Base-by-base conservation (phyloP, 192 early-diverging fungal genomes). In the Backusella tarrabulga region DNA sequence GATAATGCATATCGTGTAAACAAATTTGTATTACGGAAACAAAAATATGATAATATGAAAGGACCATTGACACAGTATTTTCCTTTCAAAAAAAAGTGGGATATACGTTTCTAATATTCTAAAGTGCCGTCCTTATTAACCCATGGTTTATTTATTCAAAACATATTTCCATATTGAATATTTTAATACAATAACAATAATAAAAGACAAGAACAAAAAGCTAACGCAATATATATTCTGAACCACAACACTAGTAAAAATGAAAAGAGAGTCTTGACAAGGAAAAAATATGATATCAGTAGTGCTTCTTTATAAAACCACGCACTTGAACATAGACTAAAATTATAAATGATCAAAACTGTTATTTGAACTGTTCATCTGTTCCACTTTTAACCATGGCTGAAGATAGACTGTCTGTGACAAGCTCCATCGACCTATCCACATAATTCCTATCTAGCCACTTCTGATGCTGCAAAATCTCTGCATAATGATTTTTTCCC, bases 301-400 rank as follows among this genome's bases (percentile, higher is more conserved):
- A 44, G 3, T 17, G 42, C 14, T 4, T 44, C 15, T 40, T 44
- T 44, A 44, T 44, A 44, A 44, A 42, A 44, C 0, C 8, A 11
- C 38, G 38, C 38, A 1, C 8, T 6, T 40, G 11, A 40, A 40
- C 38, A 40, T 11, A 40, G 1, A 40, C 15, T 4, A 50, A 50
- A n/a, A 50, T 50, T 29, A 9, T 63, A 12, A 26, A 29, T 29
- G 6, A 2, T 3, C n/a, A 6, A 21, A 56, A 0, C 67, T 73
- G 73, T 68, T 76, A 23, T 34, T 83, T 77, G 9, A 93, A 94
- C 86, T 95, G 93, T 54, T 88, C 68, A 78, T 95, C 93, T 7
- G 93, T 94, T 38, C 90, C 92, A 72, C 92, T 96, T 74, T 92
- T 89, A 73, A 95, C 97, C 94, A 97, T 95, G 71, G 95, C 96